A percentile compares a stretch with the other conserved stretches of the same genome.
These are phyloP conservation scores for Termitomyces sp. DNA, from an alignment of 768 basidiomycete genomes.

Conservation along the genomic window DNA sequence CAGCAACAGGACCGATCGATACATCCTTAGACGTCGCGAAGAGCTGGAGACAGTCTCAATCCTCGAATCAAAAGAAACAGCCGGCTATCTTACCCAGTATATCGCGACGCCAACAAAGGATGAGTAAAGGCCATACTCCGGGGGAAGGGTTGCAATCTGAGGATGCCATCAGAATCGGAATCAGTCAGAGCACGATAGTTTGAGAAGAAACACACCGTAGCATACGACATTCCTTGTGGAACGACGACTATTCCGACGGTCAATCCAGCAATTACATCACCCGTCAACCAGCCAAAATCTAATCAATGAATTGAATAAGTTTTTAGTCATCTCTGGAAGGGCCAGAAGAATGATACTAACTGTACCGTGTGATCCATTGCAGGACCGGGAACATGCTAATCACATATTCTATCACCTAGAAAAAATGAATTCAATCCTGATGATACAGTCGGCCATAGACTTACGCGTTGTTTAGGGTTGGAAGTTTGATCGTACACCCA, in stretches of 20 bases:
- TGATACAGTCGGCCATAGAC: conserved; percentile 14
- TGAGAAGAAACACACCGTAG: conserved; percentile 38
- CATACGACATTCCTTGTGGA: conserved; percentile 91
- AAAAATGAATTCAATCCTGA: background rate
- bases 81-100: conserved; percentile 58
- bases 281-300: conserved; percentile 78
- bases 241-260: conserved; percentile 96
- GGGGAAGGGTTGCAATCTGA: conserved; percentile 77
- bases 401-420: conserved; percentile 62
- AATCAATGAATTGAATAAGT: background rate
- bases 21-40: conserved; percentile 99
- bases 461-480: conserved; percentile 47
- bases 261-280: conserved; percentile 85
- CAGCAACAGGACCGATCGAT: conserved; percentile 98
- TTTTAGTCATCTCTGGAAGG: background rate
- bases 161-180: background rate
- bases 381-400: conserved; percentile 77
- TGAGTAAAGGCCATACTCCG: conserved; percentile 91
- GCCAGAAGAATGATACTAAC: conserved; percentile 31
- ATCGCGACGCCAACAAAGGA: conserved; percentile 84
- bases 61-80: background rate
- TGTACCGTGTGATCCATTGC: conserved; percentile 84
- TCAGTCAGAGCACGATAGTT: background rate
- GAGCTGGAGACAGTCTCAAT: conserved; percentile 39
- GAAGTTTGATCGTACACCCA: conserved; percentile 37